Conservation (phyloP, 2,329 filamentous ascomycete species). For the Ophiostoma sp. region DNA sequence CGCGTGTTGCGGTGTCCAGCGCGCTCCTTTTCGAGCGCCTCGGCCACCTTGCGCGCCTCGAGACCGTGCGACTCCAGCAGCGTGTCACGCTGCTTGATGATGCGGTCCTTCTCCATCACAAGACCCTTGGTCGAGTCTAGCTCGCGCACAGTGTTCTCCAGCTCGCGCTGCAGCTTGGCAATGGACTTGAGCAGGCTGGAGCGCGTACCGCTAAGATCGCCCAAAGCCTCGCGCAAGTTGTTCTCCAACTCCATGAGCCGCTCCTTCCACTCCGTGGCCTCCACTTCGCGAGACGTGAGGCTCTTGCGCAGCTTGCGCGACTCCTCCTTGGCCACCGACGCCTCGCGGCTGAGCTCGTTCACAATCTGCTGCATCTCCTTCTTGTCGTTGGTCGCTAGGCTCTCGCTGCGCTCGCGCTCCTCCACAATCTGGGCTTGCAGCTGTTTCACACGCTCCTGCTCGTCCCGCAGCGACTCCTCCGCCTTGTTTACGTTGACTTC, state of each 20-base stretch:
- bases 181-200: slow-evolving; percentile 82
- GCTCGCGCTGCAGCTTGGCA: slow-evolving; percentile 77
- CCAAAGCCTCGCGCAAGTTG: slow-evolving; percentile 78
- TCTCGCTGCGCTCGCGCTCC: slow-evolving; percentile 80
- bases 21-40: slow-evolving; percentile 87
- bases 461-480: slow-evolving; percentile 76
- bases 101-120: slow-evolving; percentile 81
- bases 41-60: slow-evolving; percentile 76
- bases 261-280: slow-evolving; percentile 87
- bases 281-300: slow-evolving; percentile 76
- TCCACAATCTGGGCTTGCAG: slow-evolving; percentile 69
- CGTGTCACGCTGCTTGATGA: slow-evolving; percentile 82
- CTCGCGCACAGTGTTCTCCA: slow-evolving; percentile 77
- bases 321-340: slow-evolving; percentile 78
- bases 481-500: slow-evolving; percentile 74
- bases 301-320: slow-evolving; percentile 74
- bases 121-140: slow-evolving; percentile 72
- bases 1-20: slow-evolving; percentile 79
- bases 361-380: slow-evolving; percentile 91
- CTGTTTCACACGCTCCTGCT: slow-evolving; percentile 69
- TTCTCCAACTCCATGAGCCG: slow-evolving; percentile 84
- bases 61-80: slow-evolving; percentile 84
- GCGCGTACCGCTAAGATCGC: slow-evolving; percentile 79
- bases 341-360: slow-evolving; percentile 85
- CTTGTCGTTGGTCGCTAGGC: slow-evolving; percentile 82